Base-by-base conservation (phyloP, 2,329 filamentous ascomycete species). In the Microdochium trichocladiopsis region DNA sequence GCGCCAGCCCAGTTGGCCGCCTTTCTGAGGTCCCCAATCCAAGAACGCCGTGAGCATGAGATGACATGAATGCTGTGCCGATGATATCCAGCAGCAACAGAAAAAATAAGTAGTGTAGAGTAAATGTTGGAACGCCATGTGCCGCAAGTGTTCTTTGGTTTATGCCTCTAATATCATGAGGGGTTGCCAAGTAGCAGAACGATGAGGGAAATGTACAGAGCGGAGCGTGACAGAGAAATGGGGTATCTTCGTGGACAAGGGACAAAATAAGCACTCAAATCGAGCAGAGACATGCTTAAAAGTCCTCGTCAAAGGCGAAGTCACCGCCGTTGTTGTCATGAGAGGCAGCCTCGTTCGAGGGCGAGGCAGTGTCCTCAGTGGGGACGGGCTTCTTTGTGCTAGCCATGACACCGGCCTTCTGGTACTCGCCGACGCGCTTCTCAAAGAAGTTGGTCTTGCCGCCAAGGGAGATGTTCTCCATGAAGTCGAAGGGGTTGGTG, bases 371-470 rank as follows among this genome's bases (percentile, higher is more conserved):
- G 21, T 79, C 75, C 57, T 71, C 60, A 51, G 65, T 51, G 41
- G 41, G n/a, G 41, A 12, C 41, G n/a, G 75, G 69, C 70, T 87
- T 86, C 78, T 91, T 91, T 63, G 86, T 88, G 76, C 88, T 92
- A 66, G 87, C 87, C 90, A 99, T 95, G 72, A 99, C 93, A 78
- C 94, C 94, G 36, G 94, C 92, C 83, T 99, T 99, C 77, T 99
- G 94, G 83, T 99, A 99, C 68, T 99, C 94, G 70, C 87, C 94
- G 53, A 99, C 94, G 63, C 94, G 90, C 88, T 99, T 99, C 87
- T 99, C 94, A 71, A 99, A 99, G 84, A 99, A 99, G 85, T 99
- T 99, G 71, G 94, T 99, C 88, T 99, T 99, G 74, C 94, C 94
- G 50, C 91, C 90, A 11, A 99, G 83, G 22, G 94, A 97, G 73